These are phyloP conservation scores for Leccinum barrowsii DNA, from an alignment of 768 basidiomycete species.

Conservation along the genomic window DNA sequence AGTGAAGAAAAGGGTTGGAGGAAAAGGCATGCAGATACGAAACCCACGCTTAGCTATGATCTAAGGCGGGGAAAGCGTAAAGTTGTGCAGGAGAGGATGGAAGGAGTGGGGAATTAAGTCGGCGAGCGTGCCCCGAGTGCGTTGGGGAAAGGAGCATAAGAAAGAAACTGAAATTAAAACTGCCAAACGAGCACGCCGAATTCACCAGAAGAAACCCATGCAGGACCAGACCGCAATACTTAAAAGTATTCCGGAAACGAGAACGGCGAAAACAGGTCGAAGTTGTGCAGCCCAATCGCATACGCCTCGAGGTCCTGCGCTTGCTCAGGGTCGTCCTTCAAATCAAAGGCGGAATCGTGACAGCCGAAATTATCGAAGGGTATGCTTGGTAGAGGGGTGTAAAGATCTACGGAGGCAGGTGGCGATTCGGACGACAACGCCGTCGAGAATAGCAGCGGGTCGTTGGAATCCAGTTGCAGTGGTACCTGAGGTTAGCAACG, in stretches of 20 bases:
- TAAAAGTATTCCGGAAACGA: slow-evolving; percentile 17
- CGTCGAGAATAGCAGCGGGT: not conserved
- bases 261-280: slow-evolving; percentile 23
- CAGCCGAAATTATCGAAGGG: slow-evolving; percentile 2
- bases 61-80: slow-evolving; percentile 1
- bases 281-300: slow-evolving; percentile 26
- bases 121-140: not conserved
- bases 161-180: not conserved
- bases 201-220: not conserved
- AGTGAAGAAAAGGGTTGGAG: not conserved
- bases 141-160: not conserved
- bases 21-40: not conserved
- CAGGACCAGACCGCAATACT: not conserved
- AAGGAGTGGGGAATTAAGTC: not conserved
- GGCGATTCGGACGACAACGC: not conserved
- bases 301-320: slow-evolving; percentile 30
- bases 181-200: not conserved
- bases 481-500: not conserved
- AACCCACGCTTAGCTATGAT: not conserved
- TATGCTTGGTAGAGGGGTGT: slow-evolving; percentile 1
- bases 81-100: not conserved
- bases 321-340: slow-evolving; percentile 21
- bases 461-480: not conserved
- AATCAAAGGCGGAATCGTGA: slow-evolving; percentile 1
- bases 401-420: not conserved